Percentiles rank a stretch among this genome's conserved stretches.
Evolutionary conservation across 768 basidiomycete species (phyloP).

Genomic region (Tylopilus balloui): DNA sequence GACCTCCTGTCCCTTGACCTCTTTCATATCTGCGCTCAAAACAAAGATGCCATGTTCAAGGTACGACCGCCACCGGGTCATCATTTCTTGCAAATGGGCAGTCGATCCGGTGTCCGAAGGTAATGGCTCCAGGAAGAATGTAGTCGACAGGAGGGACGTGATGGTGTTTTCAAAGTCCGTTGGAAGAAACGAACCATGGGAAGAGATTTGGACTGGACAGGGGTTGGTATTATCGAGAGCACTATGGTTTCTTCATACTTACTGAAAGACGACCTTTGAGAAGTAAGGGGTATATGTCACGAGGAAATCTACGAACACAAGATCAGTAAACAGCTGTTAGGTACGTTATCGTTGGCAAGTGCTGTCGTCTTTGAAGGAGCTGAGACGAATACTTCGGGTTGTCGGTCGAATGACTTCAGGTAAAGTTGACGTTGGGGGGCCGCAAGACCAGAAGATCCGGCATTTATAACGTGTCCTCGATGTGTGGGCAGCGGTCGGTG

Average conservation of each 20-base stretch:
- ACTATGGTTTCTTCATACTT: slow-evolving; percentile 23
- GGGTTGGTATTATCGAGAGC: slow-evolving; percentile 8
- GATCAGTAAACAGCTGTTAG: slow-evolving; percentile 80
- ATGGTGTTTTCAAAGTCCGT: slow-evolving; percentile 70
- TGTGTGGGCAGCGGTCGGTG: no score
- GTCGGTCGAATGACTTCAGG: no score
- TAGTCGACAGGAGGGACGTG: slow-evolving; percentile 45
- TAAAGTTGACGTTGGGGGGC: no score
- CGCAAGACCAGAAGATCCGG: no score
- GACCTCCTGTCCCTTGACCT: slow-evolving; percentile 20
- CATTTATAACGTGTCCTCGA: no score
- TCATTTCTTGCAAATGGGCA: slow-evolving; percentile 53
- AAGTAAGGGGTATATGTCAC: slow-evolving; percentile 86
- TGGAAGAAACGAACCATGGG: slow-evolving; percentile 95
- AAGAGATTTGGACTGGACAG: slow-evolving; percentile 77
- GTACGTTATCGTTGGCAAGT: neutral
- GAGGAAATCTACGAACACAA: slow-evolving; percentile 90
- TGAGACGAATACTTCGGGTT: slow-evolving; percentile 48
- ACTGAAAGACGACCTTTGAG: slow-evolving; percentile 87
- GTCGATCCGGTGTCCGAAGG: slow-evolving; percentile 26
- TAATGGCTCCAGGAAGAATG: slow-evolving; percentile 51
- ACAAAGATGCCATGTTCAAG: slow-evolving; percentile 66
- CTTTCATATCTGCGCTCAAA: slow-evolving; percentile 45
- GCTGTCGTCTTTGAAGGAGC: neutral
- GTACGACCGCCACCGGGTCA: slow-evolving; percentile 67